Evolutionary conservation across 805 yeast genomes (phyloP).

Genomic region (Myxozyma melibiosi): DNA sequence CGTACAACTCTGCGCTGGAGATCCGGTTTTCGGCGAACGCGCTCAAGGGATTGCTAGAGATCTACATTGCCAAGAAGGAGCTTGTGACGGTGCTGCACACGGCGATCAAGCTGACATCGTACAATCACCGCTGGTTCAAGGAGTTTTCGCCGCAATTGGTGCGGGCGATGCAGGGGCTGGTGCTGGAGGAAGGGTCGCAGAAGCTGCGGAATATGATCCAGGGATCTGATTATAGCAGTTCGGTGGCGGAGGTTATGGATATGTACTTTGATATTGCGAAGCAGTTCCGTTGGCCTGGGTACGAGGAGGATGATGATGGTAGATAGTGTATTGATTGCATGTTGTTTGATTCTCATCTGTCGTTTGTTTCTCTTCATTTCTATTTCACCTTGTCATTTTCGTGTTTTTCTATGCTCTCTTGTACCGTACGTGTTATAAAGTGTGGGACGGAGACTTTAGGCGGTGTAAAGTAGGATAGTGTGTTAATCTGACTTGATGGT

Average conservation of each 20-base stretch:
- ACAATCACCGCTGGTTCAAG: slow-evolving; percentile 97
- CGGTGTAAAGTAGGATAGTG: too few species aligned
- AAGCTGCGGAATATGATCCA: slow-evolving; percentile 56
- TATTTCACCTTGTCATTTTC: too few species aligned
- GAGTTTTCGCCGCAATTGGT: slow-evolving; percentile 48
- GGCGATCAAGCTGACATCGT: slow-evolving; percentile 79
- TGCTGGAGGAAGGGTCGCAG: slow-evolving; percentile 33
- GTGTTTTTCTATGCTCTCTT: too few species aligned
- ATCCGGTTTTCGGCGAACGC: slow-evolving; percentile 81
- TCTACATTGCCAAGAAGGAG: slow-evolving; percentile 50
- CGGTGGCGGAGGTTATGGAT: slow-evolving; percentile 59
- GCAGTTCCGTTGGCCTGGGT: slow-evolving; percentile 49
- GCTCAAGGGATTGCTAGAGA: slow-evolving; percentile 69
- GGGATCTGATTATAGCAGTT: slow-evolving; percentile 65
- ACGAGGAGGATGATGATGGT: slow-evolving; percentile 40
- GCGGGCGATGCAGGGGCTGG: slow-evolving; percentile 21
- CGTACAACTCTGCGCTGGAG: slow-evolving; percentile 71
- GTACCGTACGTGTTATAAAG: too few species aligned
- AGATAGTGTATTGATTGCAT: background rate
- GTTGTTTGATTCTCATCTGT: background rate
- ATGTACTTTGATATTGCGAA: slow-evolving; percentile 54
- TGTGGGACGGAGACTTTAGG: too few species aligned
- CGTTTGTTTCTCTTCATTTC: too few species aligned
- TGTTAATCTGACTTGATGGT: too few species aligned
- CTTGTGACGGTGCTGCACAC: slow-evolving; percentile 61